These are phyloP conservation scores for Cladosporium sp. DNA, from an alignment of 2,329 filamentous ascomycete genomes.

Conservation along the genomic window DNA sequence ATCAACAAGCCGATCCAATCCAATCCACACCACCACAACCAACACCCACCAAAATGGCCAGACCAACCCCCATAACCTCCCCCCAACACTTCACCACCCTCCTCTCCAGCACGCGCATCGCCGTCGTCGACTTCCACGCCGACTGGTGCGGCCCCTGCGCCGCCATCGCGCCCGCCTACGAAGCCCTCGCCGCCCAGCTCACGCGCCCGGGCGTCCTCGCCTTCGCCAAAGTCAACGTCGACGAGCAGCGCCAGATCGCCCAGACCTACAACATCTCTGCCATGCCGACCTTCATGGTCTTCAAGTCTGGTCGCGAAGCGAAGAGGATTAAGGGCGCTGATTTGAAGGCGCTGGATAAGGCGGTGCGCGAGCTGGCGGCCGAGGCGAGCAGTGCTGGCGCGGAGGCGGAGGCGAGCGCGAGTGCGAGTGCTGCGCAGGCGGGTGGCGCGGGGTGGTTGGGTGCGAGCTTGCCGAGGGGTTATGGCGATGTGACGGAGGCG, in stretches of 20 bases:
- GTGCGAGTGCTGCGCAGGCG: slow-evolving; percentile 23
- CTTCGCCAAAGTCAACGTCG: slow-evolving; percentile 83
- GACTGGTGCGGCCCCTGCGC: slow-evolving; percentile 83
- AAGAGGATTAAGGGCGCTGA: slow-evolving; percentile 58
- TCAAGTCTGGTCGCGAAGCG: slow-evolving; percentile 34
- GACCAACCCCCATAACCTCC: slow-evolving; percentile 39
- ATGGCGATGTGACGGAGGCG: slow-evolving; percentile 74
- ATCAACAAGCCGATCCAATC: slow-evolving; percentile 10
- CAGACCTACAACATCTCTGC: slow-evolving; percentile 65
- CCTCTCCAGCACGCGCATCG: slow-evolving; percentile 66
- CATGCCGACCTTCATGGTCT: slow-evolving; percentile 87
- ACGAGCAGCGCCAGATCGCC: slow-evolving; percentile 67
- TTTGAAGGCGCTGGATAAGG: slow-evolving; percentile 59
- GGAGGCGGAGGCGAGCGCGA: slow-evolving; percentile 46
- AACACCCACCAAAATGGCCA: slow-evolving; percentile 32
- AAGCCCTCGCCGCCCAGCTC: slow-evolving; percentile 64
- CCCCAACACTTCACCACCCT: slow-evolving; percentile 58
- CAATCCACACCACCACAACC: slow-evolving; percentile 33
- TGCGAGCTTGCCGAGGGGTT: slow-evolving; percentile 68
- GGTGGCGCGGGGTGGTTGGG: slow-evolving; percentile 59
- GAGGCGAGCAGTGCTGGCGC: slow-evolving; percentile 50
- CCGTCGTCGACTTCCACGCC: slow-evolving; percentile 87
- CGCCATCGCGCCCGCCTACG: slow-evolving; percentile 74
- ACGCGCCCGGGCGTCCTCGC: slow-evolving; percentile 67
- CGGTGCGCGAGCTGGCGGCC: slow-evolving; percentile 63